A percentile compares a stretch with the other conserved stretches of the same genome.
Conservation (phyloP, 495 filamentous ascomycete genomes). For the Neurospora africana region DNA sequence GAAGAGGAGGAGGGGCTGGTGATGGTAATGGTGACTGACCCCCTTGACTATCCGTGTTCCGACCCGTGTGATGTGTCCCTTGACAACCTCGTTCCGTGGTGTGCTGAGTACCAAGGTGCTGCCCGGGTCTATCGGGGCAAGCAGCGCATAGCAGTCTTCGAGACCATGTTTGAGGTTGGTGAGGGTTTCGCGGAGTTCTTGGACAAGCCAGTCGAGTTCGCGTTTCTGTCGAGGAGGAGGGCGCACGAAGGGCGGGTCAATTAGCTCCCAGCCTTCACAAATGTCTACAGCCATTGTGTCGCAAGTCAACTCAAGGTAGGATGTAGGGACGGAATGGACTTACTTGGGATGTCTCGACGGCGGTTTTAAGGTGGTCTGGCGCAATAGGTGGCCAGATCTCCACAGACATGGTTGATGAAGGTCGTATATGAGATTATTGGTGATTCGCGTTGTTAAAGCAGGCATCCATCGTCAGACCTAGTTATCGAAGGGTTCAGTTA, state of each 20-base stretch:
- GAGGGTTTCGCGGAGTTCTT: constrained; percentile 66
- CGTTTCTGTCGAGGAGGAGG: constrained; percentile 47
- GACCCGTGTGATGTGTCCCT: constrained; percentile 78
- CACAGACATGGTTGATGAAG: constrained; percentile 50
- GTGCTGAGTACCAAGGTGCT: constrained; percentile 83
- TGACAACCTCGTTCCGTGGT: constrained; percentile 77
- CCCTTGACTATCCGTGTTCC: constrained; percentile 69
- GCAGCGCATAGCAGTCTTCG: constrained; percentile 74
- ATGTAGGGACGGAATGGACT: constrained; percentile 1
- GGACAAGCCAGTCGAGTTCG: constrained; percentile 82
- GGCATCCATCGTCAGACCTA: constrained; percentile 24
- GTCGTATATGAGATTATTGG: constrained; percentile 6
- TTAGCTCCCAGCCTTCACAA: constrained; percentile 26
- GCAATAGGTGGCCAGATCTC: constrained; percentile 67
- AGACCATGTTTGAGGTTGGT: constrained; percentile 70
- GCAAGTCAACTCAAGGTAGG: neutral
- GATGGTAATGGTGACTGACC: constrained; percentile 37
- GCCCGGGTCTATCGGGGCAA: constrained; percentile 71
- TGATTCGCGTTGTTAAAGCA: constrained; percentile 8
- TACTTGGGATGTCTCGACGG: constrained; percentile 61
- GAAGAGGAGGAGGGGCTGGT: neutral
- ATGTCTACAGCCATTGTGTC: constrained; percentile 5
- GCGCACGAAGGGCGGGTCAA: constrained; percentile 7
- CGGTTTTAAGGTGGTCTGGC: constrained; percentile 49
- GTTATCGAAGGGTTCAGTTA: neutral